Base-by-base conservation (phyloP, 2,329 filamentous ascomycete species). In the Emmonsiellopsis sp. region DNA sequence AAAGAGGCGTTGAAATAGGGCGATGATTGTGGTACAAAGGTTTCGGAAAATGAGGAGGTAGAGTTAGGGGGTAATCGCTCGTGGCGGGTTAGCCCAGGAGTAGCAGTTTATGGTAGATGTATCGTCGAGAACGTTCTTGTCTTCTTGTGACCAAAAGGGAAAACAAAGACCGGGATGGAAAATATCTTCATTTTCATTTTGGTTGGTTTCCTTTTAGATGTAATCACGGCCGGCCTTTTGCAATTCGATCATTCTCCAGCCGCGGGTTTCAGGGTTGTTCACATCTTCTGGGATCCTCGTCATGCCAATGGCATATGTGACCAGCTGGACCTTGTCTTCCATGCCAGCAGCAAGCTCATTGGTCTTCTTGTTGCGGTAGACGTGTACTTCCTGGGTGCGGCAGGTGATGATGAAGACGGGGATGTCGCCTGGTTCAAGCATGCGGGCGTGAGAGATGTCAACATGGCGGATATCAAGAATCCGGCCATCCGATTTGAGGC, bases 311-410 rank as follows among this genome's bases (percentile, higher is more conserved):
- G 92, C 93, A 67, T 98, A 98, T 2, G 93, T 97, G 61, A 98
- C 93, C 62, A 95, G 84, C 73, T 98, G 93, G 26, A 98, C 93
- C 75, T 91, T 94, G 73, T 98, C 93, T 72, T 98, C 93, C 90
- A 96, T 97, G 43, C 93, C 93, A 10, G 92, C 92, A 2, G 92
- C 91, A 47, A 98, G 81, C 70, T 96, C 79, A 59, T 85, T 85
- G 1, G 86, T 86, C 79, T 98, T 97, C 55, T 86, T 84, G 60
- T 97, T 95, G 58, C 87, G 83, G 76, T 96, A 98, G 13, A 97
- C 91, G 67, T 98, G 93, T 9, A 98, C 91, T 73, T 98, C 93
- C 70, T 98, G 93, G 9, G 93, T 96, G 59, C 93, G 81, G 75
- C 90, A 95, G 57, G 91, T 96, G 61, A 98, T 86, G 67, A 98